Evolutionary conservation across 352 stramenopile genomes (phyloP).

Genomic region (Phytophthora syringae): DNA sequence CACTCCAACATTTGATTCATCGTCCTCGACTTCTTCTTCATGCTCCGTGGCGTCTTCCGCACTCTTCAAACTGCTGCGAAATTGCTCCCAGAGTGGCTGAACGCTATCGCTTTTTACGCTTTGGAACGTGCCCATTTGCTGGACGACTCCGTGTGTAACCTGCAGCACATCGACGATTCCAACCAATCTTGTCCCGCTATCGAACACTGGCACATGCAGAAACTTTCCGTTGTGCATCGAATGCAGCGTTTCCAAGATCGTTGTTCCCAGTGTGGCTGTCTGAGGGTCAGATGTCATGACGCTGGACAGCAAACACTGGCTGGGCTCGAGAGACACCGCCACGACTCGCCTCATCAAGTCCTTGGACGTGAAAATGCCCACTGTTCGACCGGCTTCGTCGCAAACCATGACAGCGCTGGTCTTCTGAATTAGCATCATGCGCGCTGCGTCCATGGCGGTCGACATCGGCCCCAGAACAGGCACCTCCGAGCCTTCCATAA

Average conservation of each 20-base stretch:
- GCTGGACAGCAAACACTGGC: conserved; percentile 76
- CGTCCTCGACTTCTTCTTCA: conserved; percentile 46
- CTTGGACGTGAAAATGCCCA: conserved; percentile 98
- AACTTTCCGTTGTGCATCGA: conserved; percentile 98
- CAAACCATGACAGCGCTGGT: conserved; percentile 90
- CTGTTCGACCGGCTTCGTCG: conserved; percentile 81
- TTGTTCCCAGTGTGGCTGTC: conserved; percentile 91
- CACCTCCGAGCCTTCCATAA: conserved; percentile 63
- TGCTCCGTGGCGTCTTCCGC: conserved; percentile 37
- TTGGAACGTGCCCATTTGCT: conserved; percentile 87
- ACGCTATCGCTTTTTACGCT: conserved; percentile 68
- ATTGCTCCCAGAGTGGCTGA: conserved; percentile 80
- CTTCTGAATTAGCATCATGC: conserved; percentile 84
- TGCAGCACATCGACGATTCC: conserved; percentile 97
- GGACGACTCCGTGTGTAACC: conserved; percentile 87
- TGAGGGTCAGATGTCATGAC: conserved; percentile 97
- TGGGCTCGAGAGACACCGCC: conserved; percentile 86
- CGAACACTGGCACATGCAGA: conserved; percentile 96
- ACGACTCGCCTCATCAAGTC: conserved; percentile 97
- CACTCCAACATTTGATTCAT: conserved; percentile 39
- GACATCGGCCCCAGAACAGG: conserved; percentile 59
- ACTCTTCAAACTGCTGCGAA: conserved; percentile 62
- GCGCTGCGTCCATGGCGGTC: conserved; percentile 71
- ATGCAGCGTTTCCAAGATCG: conserved; percentile 96
- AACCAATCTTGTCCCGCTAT: conserved; percentile 88